Percentiles rank a stretch among this genome's conserved stretches.
phyloP scores from a whole-genome alignment of 2,329 filamentous ascomycete genomes.

The Cyclaneusma minus region DNA sequence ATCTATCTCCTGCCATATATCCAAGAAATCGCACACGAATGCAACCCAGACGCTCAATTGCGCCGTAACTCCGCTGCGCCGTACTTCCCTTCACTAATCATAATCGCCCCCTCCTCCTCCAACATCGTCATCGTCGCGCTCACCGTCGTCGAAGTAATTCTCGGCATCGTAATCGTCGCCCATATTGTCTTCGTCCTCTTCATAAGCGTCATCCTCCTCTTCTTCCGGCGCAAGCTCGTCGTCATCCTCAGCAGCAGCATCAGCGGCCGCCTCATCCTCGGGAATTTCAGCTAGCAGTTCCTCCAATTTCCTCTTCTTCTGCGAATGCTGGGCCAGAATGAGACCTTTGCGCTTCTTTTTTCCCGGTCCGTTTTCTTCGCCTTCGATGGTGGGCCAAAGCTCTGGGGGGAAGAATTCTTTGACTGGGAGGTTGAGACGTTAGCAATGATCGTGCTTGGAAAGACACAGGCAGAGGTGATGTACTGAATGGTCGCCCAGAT shows the following conservation, averaged over 20 bases:
- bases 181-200: conserved; percentile 41
- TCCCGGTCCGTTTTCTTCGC: conserved; percentile 15
- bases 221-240: conserved; percentile 23
- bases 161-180: conserved; percentile 49
- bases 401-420: conserved; percentile 42
- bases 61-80: too few species aligned
- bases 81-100: conserved; percentile 19
- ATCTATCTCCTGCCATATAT: too few species aligned
- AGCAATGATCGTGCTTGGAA: too few species aligned
- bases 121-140: conserved; percentile 35
- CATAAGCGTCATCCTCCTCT: conserved; percentile 41
- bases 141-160: conserved; percentile 47
- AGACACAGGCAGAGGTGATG: conserved; percentile 13
- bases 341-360: conserved; percentile 17
- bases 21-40: too few species aligned
- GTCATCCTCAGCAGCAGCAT: conserved; percentile 13
- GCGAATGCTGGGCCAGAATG: conserved; percentile 11
- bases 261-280: conserved; percentile 5
- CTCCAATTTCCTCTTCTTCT: conserved; percentile 17
- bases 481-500: conserved; percentile 36
- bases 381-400: conserved; percentile 36
- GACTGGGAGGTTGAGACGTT: conserved; percentile 24
- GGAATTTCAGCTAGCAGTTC: conserved; percentile 13
- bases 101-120: conserved; percentile 36
- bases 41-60: too few species aligned